Base-by-base conservation (phyloP, 805 yeast genomes). In the Ogataea degrootiae region DNA sequence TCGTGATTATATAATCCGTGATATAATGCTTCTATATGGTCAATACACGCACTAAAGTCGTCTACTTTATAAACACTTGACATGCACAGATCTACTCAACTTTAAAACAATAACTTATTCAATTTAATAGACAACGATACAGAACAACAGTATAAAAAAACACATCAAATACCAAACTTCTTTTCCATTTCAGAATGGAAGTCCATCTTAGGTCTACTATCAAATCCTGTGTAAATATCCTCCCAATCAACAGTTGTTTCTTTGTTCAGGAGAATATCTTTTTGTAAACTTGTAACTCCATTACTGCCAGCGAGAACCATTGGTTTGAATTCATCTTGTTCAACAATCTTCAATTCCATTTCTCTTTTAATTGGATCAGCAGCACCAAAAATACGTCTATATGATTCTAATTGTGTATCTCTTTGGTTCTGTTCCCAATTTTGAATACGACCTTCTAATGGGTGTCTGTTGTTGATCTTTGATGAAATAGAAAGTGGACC, bases 351-450 rank as follows among this genome's bases (percentile, higher is more conserved):
- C 61, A 87, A 70, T 59, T 94, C 99, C 97, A 94, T 90, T 33
- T 83, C 81, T 61, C 97, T 77, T 62, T 84, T 84, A 66, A 92
- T 85, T 8, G 99, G 97, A 60, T 87, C 98, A 11, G 94, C 97
- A 42, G 92, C 81, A 15, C 99, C 99, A 65, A 86, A 90, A 16
- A 87, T 69, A 55, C 95, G 79, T 63, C 96, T 79, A 67, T 87
- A 83, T 50, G 80, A 80, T 63, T 90, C 94, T 71, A 91, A 59
- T 59, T 81, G 82, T 54, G 83, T 71, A 31, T 80, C 80, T 34
- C 77, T 76, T 60, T 89, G 90, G 12, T 85, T 84, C 39, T 73
- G 70, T 22, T 90, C 95, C 97, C 97, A 94, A 59, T 81, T 76
- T 47, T 71, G 67, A 36, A 94, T 67, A 56, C 96, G 79, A 5